Base-by-base conservation (phyloP, 1,284 basidiomycete species). In the Porodaedalea pini region DNA sequence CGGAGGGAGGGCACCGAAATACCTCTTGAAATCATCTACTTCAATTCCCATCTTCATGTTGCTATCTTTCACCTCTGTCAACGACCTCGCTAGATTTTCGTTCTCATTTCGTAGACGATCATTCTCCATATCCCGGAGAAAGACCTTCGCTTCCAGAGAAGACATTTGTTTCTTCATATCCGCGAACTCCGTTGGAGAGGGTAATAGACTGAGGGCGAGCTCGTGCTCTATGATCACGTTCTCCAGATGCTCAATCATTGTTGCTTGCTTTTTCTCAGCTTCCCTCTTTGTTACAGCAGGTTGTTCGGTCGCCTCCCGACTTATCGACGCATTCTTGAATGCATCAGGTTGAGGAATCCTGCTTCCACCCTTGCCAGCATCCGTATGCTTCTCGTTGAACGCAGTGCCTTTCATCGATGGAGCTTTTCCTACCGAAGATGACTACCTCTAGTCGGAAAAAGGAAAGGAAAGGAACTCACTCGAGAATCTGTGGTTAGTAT, bases 171-270 rank as follows among this genome's bases (percentile, higher is more conserved):
- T 15, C 31, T 17, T 19, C 13, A 8, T 5, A 15, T 19, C 17
- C 5, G 17, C 31, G 32, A 40, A 27, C 34, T 27, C 19, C 17
- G 15, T 27, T 17, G 27, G 11, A 17, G 49, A 37, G 2, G 49
- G 47, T 13, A 49, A 27, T 5, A n/a, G 47, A 21, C 10, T 13
- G 8, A 49, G 15, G 32, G 31, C 15, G 4, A n/a, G 13, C n/a
- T 31, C 25, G 47, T 54, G 52, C 7, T 54, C 52, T 13, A 8
- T 13, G 8, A 31, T 10, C 7, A 41, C 17, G 52, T 31, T 25
- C 13, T 31, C 27, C 52, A 54, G 15, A n/a, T 34, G 21, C 32
- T 54, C 52, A 7, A 54, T 31, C 40, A 45, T 32, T 17, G 41
- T 36, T 3, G 13, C 41, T 29, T 29, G 39, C 31, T 6, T 23